Base-by-base conservation (phyloP, 371 early-diverging fungal species). In the Mucor mucedo region DNA sequence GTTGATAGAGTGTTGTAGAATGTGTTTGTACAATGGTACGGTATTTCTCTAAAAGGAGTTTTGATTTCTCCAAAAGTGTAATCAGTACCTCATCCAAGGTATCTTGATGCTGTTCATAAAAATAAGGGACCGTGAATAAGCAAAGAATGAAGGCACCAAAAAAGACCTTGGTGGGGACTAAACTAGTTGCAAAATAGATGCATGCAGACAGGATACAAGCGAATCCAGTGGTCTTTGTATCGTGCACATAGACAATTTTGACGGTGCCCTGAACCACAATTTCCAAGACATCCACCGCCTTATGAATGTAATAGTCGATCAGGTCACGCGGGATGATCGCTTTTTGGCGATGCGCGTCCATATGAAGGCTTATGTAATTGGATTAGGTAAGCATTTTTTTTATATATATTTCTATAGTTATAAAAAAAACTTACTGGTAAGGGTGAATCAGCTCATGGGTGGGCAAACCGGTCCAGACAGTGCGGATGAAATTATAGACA, bases 241-340 rank as follows among this genome's bases (percentile, higher is more conserved):
- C 76, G 58, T 84, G 71, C 39, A 84, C 72, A 47, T 79, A 54
- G 2, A 84, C 71, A 28, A 84, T 63, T 58, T 75, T 76, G 39
- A 78, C 78, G 13, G 79, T 62, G 65, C 79, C 71, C 29, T 73
- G 74, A 5, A 74, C 62, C 27, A 79, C 32, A 28, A 73, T 60
- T 42, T 84, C 81, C 16, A 78, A 47, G 14, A 79, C 75, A 61
- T 84, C 82, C 60, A 71, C 66, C 55, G 66, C 53, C 49, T 73
- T 55, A 38, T 75, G 64, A 2, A 72, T 68, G 28, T 70, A 66
- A 40, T 62, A 68, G 0, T 63, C 60, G 1, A 76, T 55, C 11
- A 63, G 54, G 7, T 73, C 73, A 62, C 74, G 76, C 14, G 79
- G 65, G n/a, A 68, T 21, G 21, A 21, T 57, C 6, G 41, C 68